Percentiles rank a stretch among this genome's conserved stretches.
These are phyloP conservation scores for Candida pseudoglaebosa DNA, from an alignment of 805 yeast genomes.

Conservation along the genomic window DNA sequence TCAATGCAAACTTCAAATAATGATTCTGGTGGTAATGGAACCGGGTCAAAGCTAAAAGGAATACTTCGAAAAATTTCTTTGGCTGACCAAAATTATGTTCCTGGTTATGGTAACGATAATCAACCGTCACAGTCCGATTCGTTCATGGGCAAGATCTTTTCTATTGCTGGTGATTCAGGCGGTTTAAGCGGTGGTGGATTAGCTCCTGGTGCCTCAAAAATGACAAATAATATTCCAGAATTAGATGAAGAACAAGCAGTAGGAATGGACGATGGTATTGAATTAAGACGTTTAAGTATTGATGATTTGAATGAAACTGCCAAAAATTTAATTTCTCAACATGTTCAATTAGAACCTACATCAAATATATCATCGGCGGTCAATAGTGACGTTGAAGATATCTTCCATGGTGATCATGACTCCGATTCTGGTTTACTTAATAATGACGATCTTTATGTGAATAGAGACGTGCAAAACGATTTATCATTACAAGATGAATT, in stretches of 20 bases:
- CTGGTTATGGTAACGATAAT: constrained; percentile 13
- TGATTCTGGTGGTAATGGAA: constrained; percentile 15
- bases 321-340: constrained; percentile 47
- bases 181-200: constrained; percentile 39
- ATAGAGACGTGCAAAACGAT: constrained; percentile 14
- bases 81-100: constrained; percentile 26
- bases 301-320: constrained; percentile 50
- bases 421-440: constrained; percentile 32
- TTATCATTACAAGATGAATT: constrained; percentile 19
- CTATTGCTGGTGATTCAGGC: constrained; percentile 19
- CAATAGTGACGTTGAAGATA: constrained; percentile 6
- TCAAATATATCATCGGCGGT: constrained; percentile 7
- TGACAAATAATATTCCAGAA: constrained; percentile 16
- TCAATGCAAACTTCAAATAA: constrained; percentile 9
- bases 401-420: constrained; percentile 34
- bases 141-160: constrained; percentile 35
- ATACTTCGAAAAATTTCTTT: constrained; percentile 35
- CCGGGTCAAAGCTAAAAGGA: constrained; percentile 16
- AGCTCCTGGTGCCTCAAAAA: constrained; percentile 35
- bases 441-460: constrained; percentile 17
- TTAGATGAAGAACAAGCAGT: constrained; percentile 36
- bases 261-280: constrained; percentile 33
- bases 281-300: constrained; percentile 41
- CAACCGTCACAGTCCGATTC: constrained; percentile 29
- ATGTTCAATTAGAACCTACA: constrained; percentile 26